Evolutionary conservation across 805 yeast genomes (phyloP), one percentile per base, ranked within the genome.

Genomic region (Ogataea chonburiensis): DNA sequence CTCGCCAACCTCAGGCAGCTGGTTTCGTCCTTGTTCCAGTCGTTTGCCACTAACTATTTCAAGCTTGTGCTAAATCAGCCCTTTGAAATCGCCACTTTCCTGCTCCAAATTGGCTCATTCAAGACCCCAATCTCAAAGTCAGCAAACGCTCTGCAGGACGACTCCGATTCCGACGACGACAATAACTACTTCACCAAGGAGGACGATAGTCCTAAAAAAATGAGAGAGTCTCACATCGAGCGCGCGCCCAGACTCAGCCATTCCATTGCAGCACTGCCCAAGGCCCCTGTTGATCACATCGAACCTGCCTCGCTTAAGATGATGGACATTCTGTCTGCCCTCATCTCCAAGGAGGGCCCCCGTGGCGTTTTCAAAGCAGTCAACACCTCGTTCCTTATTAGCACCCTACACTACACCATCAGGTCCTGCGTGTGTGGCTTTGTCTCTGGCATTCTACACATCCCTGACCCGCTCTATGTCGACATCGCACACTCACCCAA

Each of bases 351-450:
- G 61, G 95, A 71, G 53, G 95, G 83, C 17, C 80, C 79, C 13
- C 66, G 76, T 49, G 87, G 88, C 3, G 59, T 81, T 7, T 79
- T 86, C 68, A 71, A 86, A 52, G 86, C 88, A 8, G 72, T 79
- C 25, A 82, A 85, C 55, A 82, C 95, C 3, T 72, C 95, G 0
- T 91, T 88, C 52, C 68, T 93, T 13, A 73, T 83, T 55, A 81
- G 75, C 36, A 83, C 95, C 0, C 66, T 87, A 13, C 75, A 81
- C 2, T 76, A 79, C 31, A 83, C 95, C 0, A 64, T 88, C 29
- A 91, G 86, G 53, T 86, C 96, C 1, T 89, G 98, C 97, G 69
- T 88, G 31, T 83, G 94, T 0, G 96, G 96, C 3, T 76, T 89
- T 45, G 56, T 88, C 6, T 80, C 96, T 4, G 93, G 96, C 2